Evolutionary conservation across 2,329 filamentous ascomycete genomes (phyloP).

Genomic region (Neofusicoccum sp.): DNA sequence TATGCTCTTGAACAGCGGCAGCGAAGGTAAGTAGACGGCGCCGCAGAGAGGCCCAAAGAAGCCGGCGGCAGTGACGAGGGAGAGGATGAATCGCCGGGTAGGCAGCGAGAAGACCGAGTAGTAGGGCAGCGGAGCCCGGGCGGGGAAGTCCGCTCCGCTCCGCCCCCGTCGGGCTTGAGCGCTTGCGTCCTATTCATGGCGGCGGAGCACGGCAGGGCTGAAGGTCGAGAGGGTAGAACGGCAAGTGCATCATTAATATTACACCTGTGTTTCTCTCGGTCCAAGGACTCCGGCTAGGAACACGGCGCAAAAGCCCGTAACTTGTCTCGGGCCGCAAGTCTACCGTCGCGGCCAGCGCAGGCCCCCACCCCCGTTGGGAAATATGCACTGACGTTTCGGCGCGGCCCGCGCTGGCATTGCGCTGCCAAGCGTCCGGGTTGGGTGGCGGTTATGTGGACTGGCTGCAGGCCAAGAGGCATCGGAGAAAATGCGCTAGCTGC

Average conservation of each 20-base stretch:
- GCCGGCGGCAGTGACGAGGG: slow-evolving; percentile 41
- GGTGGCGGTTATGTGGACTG: background rate
- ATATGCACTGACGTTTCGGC: background rate
- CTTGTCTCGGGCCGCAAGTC: background rate
- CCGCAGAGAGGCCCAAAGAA: slow-evolving; percentile 47
- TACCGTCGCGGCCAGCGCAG: background rate
- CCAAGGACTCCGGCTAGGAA: background rate
- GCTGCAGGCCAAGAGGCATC: background rate
- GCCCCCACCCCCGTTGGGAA: background rate
- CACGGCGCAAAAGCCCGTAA: background rate
- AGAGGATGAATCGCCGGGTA: slow-evolving; percentile 39
- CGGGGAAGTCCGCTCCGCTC: background rate
- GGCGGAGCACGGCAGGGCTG: background rate
- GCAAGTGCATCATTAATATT: background rate
- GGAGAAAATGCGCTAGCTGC: background rate
- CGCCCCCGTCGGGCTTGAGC: too few species aligned
- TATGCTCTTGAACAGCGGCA: slow-evolving; percentile 38
- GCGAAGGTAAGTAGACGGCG: slow-evolving; percentile 45
- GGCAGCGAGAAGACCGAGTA: slow-evolving; percentile 42
- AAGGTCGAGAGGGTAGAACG: background rate
- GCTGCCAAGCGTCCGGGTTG: background rate
- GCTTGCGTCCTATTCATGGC: too few species aligned
- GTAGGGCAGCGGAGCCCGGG: slow-evolving; percentile 12
- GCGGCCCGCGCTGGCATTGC: background rate
- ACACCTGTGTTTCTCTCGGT: background rate